Conservation (phyloP, 1,139 yeast species). For the Blastobotrys proliferans region DNA sequence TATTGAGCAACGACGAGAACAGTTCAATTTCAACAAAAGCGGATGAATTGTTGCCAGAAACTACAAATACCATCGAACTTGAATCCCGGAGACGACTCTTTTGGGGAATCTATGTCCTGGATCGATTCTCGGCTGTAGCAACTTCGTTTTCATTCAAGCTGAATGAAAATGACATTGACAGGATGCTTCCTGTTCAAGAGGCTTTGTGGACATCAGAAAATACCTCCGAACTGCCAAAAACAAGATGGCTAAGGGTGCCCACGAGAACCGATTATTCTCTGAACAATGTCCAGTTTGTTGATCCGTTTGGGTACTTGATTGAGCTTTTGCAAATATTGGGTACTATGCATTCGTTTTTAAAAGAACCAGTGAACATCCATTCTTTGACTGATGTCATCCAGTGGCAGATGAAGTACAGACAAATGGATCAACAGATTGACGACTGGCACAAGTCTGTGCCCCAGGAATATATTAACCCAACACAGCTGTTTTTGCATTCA, state of each 20-base stretch:
- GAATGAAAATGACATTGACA: slow-evolving; percentile 19
- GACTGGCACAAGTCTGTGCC: slow-evolving; percentile 25
- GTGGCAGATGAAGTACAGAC: slow-evolving; percentile 25
- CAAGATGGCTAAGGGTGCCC: slow-evolving; percentile 18
- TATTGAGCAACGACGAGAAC: slow-evolving; percentile 8
- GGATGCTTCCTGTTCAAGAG: slow-evolving; percentile 21
- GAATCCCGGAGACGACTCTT: slow-evolving; percentile 24
- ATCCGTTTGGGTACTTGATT: slow-evolving; percentile 21
- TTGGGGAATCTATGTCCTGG: slow-evolving; percentile 24
- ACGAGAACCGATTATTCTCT: slow-evolving; percentile 14
- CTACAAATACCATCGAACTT: slow-evolving; percentile 18
- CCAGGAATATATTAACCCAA: slow-evolving; percentile 9
- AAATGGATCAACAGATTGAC: slow-evolving; percentile 22
- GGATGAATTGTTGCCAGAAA: slow-evolving; percentile 19
- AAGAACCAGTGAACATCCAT: slow-evolving; percentile 21
- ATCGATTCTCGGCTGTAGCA: slow-evolving; percentile 23
- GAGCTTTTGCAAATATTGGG: slow-evolving; percentile 21
- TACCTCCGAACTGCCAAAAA: slow-evolving; percentile 9
- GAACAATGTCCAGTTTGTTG: slow-evolving; percentile 13
- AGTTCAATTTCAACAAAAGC: slow-evolving; percentile 18
- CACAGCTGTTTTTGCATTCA: not conserved
- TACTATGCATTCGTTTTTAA: slow-evolving; percentile 21
- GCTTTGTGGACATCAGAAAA: slow-evolving; percentile 16
- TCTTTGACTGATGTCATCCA: slow-evolving; percentile 21
- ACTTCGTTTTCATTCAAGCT: slow-evolving; percentile 23